A percentile compares a stretch with the other conserved stretches of the same genome.
These are phyloP conservation scores for Lentinula detonsa DNA, from an alignment of 768 basidiomycete species.

Conservation along the genomic window DNA sequence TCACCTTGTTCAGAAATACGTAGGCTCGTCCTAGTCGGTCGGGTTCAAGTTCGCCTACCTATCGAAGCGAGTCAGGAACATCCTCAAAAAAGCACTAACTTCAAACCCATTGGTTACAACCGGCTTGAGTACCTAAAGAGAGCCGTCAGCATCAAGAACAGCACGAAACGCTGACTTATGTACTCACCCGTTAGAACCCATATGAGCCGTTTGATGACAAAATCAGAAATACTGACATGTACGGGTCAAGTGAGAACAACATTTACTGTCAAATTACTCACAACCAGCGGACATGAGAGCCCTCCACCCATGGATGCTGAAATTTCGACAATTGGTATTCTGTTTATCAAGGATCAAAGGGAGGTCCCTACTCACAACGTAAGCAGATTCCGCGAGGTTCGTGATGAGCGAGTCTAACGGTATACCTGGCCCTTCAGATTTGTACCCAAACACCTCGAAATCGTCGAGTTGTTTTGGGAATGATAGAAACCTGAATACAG, in stretches of 20 bases:
- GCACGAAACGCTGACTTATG: slow-evolving; percentile 10
- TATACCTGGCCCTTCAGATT: slow-evolving; percentile 28
- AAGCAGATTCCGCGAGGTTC: slow-evolving; percentile 49
- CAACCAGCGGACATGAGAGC: slow-evolving; percentile 54
- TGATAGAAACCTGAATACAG: slow-evolving; percentile 37
- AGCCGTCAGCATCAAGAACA: slow-evolving; percentile 16
- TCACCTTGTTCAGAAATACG: slow-evolving; percentile 56
- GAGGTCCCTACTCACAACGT: slow-evolving; percentile 30
- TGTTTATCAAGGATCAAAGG: background rate
- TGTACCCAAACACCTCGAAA: slow-evolving; percentile 46
- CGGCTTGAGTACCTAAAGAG: slow-evolving; percentile 40
- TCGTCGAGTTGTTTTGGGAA: slow-evolving; percentile 59
- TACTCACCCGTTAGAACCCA: slow-evolving; percentile 52
- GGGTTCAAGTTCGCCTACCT: slow-evolving; percentile 49
- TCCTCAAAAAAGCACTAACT: background rate
- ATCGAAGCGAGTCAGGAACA: background rate
- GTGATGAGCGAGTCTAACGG: slow-evolving; percentile 49
- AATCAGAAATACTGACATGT: slow-evolving; percentile 37
- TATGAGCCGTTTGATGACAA: slow-evolving; percentile 51
- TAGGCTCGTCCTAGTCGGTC: slow-evolving; percentile 54
- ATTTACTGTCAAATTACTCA: slow-evolving; percentile 17
- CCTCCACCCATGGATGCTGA: slow-evolving; percentile 57
- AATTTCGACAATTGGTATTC: background rate
- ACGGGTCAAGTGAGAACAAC: background rate
- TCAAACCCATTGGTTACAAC: slow-evolving; percentile 56